Evolutionary conservation across 1,139 yeast species (phyloP).

Genomic region (Geotrichum carabidarum): DNA sequence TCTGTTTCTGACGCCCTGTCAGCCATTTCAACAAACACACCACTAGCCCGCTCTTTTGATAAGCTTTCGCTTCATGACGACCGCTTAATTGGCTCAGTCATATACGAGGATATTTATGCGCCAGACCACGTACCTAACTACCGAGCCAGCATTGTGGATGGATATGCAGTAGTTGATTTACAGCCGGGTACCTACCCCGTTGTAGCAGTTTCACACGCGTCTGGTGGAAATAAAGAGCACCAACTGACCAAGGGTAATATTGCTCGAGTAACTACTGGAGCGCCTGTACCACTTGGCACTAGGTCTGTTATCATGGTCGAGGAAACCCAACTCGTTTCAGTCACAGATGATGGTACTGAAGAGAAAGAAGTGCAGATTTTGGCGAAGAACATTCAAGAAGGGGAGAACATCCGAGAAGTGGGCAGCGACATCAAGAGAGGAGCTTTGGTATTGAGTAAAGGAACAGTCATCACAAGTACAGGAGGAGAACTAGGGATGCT

Average conservation of each 20-base stretch:
- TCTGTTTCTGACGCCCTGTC: constrained; percentile 41
- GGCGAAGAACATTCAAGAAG: constrained; percentile 36
- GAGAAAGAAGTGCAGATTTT: constrained; percentile 35
- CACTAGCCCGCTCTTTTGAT: background rate
- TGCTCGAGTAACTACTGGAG: constrained; percentile 50
- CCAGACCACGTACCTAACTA: constrained; percentile 43
- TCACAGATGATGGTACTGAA: constrained; percentile 39
- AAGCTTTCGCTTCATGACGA: background rate
- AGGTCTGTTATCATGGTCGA: constrained; percentile 52
- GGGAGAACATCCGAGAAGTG: constrained; percentile 44
- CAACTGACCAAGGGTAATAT: constrained; percentile 34
- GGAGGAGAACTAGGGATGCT: constrained; percentile 49
- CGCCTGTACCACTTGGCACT: constrained; percentile 49
- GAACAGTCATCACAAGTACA: constrained; percentile 36
- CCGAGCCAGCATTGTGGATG: constrained; percentile 50
- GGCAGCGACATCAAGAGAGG: constrained; percentile 46
- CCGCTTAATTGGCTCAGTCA: constrained; percentile 36
- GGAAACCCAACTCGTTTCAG: constrained; percentile 40
- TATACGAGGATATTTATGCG: constrained; percentile 42
- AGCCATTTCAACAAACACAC: constrained; percentile 23
- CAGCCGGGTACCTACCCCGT: constrained; percentile 44
- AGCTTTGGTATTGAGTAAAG: constrained; percentile 36
- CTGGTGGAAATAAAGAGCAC: constrained; percentile 28
- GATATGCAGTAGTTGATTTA: constrained; percentile 46
- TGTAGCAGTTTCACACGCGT: constrained; percentile 43